Base-by-base conservation (phyloP, 148 eudicot species). In the Camellia lanceoleosa region DNA sequence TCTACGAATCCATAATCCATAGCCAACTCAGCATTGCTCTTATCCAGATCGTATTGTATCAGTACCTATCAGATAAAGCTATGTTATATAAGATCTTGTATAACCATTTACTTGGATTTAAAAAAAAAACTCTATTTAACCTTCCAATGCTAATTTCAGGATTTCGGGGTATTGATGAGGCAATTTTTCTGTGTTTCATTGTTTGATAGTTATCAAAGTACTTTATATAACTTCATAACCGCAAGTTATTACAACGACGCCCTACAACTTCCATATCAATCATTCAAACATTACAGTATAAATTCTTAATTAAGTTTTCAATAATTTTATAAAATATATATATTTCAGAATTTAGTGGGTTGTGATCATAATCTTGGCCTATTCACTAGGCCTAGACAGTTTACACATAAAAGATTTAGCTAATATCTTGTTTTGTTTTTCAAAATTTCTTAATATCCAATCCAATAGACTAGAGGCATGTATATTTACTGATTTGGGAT, bases 21-120 rank as follows among this genome's bases (percentile, higher is more conserved):
- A 79, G 99, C 98, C 71, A 96, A 78, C 75, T 94, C 98, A 13
- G 98, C 98, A 82, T 94, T 92, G 87, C 92, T 96, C 89, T 96
- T 96, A 55, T 89, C 84, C 74, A 91, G 44, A 85, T 90, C 93
- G 84, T 96, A 96, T 84, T 94, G 99, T 85, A 96, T 94, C 81
- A 89, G 59, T 78, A 60, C 6, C 64, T 14, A 54, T 56, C 10
- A 6, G 11, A n/a, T 46, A 70, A 70, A 46, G 54, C 73, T 70
- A 15, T 42, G 51, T 15, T 46, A 44, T 69, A 69, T 69, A 68
- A 46, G 71, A 4, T 68, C 71, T 16, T 44, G 16, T 49, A 49
- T 4, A 44, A n/a, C n/a, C 52, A 43, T 15, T 42, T 6, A 68
- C 18, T 68, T 68, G 71, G 11, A 41, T 38, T 5, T 38, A 68